Evolutionary conservation across 2,329 filamentous ascomycete genomes (phyloP), one percentile per base, ranked within the genome.

Genomic region (Sclerotinia glacialis): DNA sequence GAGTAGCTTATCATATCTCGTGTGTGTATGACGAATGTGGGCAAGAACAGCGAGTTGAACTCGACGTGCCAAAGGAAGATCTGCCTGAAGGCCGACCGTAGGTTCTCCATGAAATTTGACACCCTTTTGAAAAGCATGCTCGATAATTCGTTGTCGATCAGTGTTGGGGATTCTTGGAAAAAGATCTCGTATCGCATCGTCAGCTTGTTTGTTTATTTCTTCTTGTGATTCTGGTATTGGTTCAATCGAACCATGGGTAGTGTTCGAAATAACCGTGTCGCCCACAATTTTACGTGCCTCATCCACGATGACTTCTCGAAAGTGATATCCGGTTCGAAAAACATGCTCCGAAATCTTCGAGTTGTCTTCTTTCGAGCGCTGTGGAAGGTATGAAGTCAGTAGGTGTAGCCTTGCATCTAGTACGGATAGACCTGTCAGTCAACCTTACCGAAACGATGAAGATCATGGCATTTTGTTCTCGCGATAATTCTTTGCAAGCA

Each of bases 11-110:
- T 89, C 87, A 78, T 89, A 89, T 71, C 85, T 81, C 7, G 87
- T 89, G 72, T 88, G 85, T n/a, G 77, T 85, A 73, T 89, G 87
- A 52, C 87, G 82, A 72, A 89, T 89, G 72, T 89, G 86, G 66
- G 87, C 86, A 71, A 89, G 80, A 12, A 87, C 86, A 47, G 87
- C 87, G 59, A 89, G 81, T 74, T 89, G 86, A 56, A 88, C 86
- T 67, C 87, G 82, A 28, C 86, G 83, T 50, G 85, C 85, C 53
- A 89, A 78, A 12, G 85, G 79, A 56, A 89, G 78, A 59, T 85
- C 79, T 46, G 77, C 73, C 34, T 83, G 84, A 68, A 87, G 79
- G 49, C 86, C 86, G 69, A 89, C 86, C 66, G 83, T 83, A 46
- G 80, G 80, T 66, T 85, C 82, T 69, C 82, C 83, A 69, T 83